These are phyloP conservation scores for Lactarius sp. DNA, from an alignment of 768 basidiomycete species.

Conservation along the genomic window DNA sequence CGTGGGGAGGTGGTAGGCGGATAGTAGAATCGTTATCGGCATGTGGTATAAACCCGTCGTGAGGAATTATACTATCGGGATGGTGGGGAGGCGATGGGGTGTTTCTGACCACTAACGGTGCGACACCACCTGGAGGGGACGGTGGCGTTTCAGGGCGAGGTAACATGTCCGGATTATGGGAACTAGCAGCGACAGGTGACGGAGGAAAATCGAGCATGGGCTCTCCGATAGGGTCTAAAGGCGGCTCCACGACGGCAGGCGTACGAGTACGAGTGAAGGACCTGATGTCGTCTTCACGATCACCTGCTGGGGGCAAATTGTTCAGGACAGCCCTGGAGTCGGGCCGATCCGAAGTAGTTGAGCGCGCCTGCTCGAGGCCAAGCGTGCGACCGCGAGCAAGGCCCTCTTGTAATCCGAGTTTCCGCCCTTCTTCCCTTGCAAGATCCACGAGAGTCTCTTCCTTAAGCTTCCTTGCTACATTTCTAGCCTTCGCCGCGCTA, in stretches of 20 bases:
- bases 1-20: slow-evolving; percentile 25
- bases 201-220: slow-evolving; percentile 23
- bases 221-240: slow-evolving; percentile 24
- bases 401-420: slow-evolving; percentile 50
- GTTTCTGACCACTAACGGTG: slow-evolving; percentile 15
- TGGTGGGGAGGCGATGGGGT: slow-evolving; percentile 13
- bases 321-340: slow-evolving; percentile 5
- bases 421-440: slow-evolving; percentile 52
- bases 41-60: slow-evolving; percentile 23
- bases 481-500: slow-evolving; percentile 42
- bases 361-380: slow-evolving; percentile 31
- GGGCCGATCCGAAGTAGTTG: slow-evolving; percentile 10
- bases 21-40: slow-evolving; percentile 20
- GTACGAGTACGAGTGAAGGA: neutral
- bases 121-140: neutral
- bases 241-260: neutral
- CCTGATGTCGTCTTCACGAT: slow-evolving; percentile 11
- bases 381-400: slow-evolving; percentile 35
- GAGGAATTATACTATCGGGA: slow-evolving; percentile 20
- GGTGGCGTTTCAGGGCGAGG: neutral
- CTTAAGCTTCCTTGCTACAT: slow-evolving; percentile 41
- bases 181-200: slow-evolving; percentile 1
- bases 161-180: slow-evolving; percentile 1
- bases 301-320: slow-evolving; percentile 4
- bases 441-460: slow-evolving; percentile 44